phyloP scores from a whole-genome alignment of 768 basidiomycete genomes.

The Porphyrellus cyaneotinctus region DNA sequence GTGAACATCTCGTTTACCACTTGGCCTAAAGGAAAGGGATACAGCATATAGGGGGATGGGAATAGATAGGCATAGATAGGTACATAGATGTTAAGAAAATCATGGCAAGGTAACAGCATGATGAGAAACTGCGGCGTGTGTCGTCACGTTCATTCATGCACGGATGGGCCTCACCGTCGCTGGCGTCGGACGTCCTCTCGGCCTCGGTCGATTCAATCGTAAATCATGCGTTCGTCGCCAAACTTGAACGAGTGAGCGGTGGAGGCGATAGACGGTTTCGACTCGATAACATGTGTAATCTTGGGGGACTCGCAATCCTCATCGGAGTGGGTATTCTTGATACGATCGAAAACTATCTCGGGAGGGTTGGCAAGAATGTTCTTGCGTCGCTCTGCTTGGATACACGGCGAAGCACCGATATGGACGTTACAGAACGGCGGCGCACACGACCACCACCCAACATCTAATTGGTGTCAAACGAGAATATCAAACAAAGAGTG shows the following conservation, averaged over 20 bases:
- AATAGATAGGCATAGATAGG: conserved; percentile 31
- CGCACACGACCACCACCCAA: conserved; percentile 73
- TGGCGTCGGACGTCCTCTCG: conserved; percentile 39
- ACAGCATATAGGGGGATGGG: conserved; percentile 28
- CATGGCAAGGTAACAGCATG: background rate
- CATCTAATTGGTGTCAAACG: conserved; percentile 48
- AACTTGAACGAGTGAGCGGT: conserved; percentile 55
- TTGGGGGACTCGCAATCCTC: conserved; percentile 33
- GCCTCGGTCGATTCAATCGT: conserved; percentile 44
- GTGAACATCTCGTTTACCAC: background rate
- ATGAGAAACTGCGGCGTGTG: background rate
- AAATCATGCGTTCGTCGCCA: conserved; percentile 52
- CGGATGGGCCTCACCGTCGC: conserved; percentile 27
- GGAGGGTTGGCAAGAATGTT: conserved; percentile 33
- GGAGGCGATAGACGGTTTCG: conserved; percentile 62
- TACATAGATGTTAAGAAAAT: conserved; percentile 28
- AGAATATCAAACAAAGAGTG: background rate
- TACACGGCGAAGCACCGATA: conserved; percentile 73
- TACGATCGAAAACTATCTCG: conserved; percentile 42
- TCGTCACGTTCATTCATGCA: conserved; percentile 10
- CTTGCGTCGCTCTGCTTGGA: conserved; percentile 62
- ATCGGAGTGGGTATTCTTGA: conserved; percentile 21
- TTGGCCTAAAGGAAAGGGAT: conserved; percentile 8
- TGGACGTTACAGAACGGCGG: conserved; percentile 60
- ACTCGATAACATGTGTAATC: conserved; percentile 48